These are phyloP conservation scores for Carex cristatella DNA, from an alignment of 176 grass and related monocot species.

Conservation along the genomic window DNA sequence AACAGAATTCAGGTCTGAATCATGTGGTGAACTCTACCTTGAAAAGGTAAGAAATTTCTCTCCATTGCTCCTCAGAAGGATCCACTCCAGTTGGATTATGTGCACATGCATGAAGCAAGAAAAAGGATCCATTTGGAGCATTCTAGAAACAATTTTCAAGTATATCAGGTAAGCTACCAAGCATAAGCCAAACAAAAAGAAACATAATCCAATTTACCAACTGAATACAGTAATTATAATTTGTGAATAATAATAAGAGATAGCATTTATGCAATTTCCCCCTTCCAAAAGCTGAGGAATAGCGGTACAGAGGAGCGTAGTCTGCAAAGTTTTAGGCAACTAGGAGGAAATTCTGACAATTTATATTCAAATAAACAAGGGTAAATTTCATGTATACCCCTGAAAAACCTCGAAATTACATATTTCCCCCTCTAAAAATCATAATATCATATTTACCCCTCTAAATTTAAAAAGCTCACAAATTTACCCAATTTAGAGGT, in stretches of 20 bases:
- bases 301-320: background rate
- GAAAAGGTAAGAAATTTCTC: slow-evolving; percentile 88
- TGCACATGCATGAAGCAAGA: slow-evolving; percentile 97
- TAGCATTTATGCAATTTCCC: background rate
- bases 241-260: background rate
- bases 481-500: no score
- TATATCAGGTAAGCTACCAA: background rate
- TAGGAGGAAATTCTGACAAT: background rate
- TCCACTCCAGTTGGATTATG: slow-evolving; percentile 98
- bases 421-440: no score
- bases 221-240: background rate
- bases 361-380: background rate
- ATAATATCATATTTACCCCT: no score
- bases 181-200: background rate
- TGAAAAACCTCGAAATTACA: no score
- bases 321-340: background rate
- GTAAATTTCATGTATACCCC: no score
- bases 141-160: slow-evolving; percentile 40
- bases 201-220: slow-evolving; percentile 1
- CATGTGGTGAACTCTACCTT: slow-evolving; percentile 37
- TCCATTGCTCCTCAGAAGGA: slow-evolving; percentile 98
- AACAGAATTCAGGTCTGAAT: background rate
- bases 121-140: slow-evolving; percentile 90
- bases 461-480: no score
- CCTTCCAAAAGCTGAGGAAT: background rate